Evolutionary conservation across 768 basidiomycete genomes (phyloP), one percentile per base, ranked within the genome.

Genomic region (Boletellus ananas): DNA sequence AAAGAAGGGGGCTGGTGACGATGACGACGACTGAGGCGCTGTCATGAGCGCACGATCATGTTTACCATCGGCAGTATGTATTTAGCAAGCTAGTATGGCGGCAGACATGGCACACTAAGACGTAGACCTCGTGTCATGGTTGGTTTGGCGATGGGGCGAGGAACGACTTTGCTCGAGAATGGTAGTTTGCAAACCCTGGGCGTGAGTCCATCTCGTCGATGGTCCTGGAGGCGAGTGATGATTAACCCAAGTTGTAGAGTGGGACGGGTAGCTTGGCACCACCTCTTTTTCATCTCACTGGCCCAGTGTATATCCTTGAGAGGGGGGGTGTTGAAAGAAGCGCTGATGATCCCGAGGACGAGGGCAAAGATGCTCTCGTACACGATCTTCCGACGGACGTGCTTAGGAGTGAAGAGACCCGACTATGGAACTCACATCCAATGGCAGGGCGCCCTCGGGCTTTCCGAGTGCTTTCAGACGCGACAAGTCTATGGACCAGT

Each of bases 261-360:
- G 25, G 17, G 23, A 41, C 4, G 23, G 0, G 41, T 31, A n/a
- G 18, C 27, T 36, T 6, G 7, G 27, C 16, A 68, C 81, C 58
- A 90, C 90, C 84, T 77, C 62, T 79, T 84, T 58, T 78, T 79
- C 90, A 93, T 93, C 70, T 94, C 90, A 58, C 87, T 90, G 16
- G 88, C 80, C 91, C 90, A 94, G 31, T 86, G 85, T 51, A 92
- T 88, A 59, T 91, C 87, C 58, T 85, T 89, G 31, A 92, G 69
- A 29, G 74, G 64, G 1, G 88, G 80, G 7, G 85, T 76, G 56
- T 79, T 84, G 51, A 88, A 58, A n/a, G 81, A 79, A 29, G 87
- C 86, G 7, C 89, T 90, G 3, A 90, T 50, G 17, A 80, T 83
- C 18, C 89, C 88, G 10, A 86, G 52, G n/a, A 83, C 57, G 17